Evolutionary conservation across 257 asterid species (phyloP).

Genomic region (Scutellaria minor): DNA sequence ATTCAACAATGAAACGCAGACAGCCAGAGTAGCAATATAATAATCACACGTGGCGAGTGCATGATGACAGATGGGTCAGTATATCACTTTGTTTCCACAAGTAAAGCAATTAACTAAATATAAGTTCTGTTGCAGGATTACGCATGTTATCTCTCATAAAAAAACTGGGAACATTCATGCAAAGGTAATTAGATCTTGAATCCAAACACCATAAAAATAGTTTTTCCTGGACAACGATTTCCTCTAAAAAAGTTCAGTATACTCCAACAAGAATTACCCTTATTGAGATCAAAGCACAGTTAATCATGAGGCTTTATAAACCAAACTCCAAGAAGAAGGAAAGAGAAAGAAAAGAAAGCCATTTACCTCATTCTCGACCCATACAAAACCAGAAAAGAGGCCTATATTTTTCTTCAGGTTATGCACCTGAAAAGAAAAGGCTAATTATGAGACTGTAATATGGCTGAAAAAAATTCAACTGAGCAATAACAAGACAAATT

Average conservation of each 20-base stretch:
- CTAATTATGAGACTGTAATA: slow-evolving; percentile 27
- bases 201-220: neutral
- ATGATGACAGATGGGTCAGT: slow-evolving; percentile 4
- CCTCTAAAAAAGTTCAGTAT: slow-evolving; percentile 13
- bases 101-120: neutral
- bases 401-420: slow-evolving; percentile 81
- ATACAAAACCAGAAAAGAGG: slow-evolving; percentile 84
- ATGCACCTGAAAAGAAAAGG: slow-evolving; percentile 59
- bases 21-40: neutral
- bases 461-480: slow-evolving; percentile 19
- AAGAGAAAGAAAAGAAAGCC: slow-evolving; percentile 10
- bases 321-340: slow-evolving; percentile 6
- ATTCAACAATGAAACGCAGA: neutral
- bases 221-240: neutral
- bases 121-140: neutral
- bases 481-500: slow-evolving; percentile 14
- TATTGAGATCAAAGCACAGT: slow-evolving; percentile 16
- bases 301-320: slow-evolving; percentile 12
- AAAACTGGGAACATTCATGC: neutral
- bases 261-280: slow-evolving; percentile 18
- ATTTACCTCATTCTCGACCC: slow-evolving; percentile 82
- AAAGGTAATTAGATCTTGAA: neutral
- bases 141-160: neutral
- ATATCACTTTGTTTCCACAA: neutral
- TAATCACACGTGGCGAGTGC: neutral